These are phyloP conservation scores for Amphicarpaea edgeworthii DNA, from an alignment of 306 rosid species.

Conservation along the genomic window DNA sequence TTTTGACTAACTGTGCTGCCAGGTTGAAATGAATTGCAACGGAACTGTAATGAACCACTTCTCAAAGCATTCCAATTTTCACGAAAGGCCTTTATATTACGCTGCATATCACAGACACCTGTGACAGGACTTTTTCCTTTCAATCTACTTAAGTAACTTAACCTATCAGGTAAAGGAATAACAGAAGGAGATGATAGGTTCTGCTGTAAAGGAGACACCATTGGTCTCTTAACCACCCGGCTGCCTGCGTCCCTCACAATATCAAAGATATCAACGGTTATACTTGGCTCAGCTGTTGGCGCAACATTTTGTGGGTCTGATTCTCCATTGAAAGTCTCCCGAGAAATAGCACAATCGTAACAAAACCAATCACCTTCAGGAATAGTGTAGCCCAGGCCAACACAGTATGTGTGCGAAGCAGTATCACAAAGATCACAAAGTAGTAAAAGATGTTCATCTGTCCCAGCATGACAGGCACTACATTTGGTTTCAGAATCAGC, in stretches of 20 bases:
- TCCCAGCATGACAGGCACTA: constrained; percentile 52
- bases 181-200: constrained; percentile 33
- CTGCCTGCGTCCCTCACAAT: constrained; percentile 50
- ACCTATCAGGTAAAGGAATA: constrained; percentile 43
- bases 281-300: constrained; percentile 32
- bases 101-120: constrained; percentile 55
- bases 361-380: constrained; percentile 97
- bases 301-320: constrained; percentile 37
- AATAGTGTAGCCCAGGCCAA: constrained; percentile 72
- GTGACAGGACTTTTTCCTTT: constrained; percentile 33
- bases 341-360: constrained; percentile 60
- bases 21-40: constrained; percentile 49
- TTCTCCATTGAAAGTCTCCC: constrained; percentile 44
- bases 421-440: constrained; percentile 79
- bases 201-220: constrained; percentile 39
- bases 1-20: constrained; percentile 43
- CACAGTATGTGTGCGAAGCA: constrained; percentile 82
- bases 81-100: constrained; percentile 57
- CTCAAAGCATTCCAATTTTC: constrained; percentile 77
- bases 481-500: constrained; percentile 60
- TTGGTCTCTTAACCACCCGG: constrained; percentile 37
- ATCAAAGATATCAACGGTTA: constrained; percentile 27
- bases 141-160: constrained; percentile 28
- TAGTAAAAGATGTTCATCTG: constrained; percentile 66
- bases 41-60: constrained; percentile 68